phyloP scores from a whole-genome alignment of 352 stramenopile species.

The Globisporangium rhizosaccharum region DNA sequence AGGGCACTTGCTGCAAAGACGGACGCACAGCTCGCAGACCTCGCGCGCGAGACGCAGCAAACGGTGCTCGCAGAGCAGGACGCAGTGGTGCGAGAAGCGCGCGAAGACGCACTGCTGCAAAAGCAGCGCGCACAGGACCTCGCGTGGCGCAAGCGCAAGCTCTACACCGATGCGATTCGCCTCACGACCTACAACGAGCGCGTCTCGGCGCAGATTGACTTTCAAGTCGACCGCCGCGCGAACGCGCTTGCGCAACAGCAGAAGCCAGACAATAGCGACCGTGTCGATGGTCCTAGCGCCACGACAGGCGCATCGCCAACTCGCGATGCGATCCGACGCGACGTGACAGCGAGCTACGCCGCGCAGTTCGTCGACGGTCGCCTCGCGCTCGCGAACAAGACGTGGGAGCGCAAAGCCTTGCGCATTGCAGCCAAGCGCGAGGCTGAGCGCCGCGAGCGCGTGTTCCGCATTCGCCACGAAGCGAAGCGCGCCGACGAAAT shows the following conservation, averaged over 20 bases:
- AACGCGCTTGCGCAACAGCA: conserved; percentile 24
- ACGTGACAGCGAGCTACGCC: conserved; percentile 52
- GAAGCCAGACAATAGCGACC: not conserved
- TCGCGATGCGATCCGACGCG: conserved; percentile 16
- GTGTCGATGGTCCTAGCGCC: not conserved
- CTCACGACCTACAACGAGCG: conserved; percentile 65
- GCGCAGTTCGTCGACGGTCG: conserved; percentile 48
- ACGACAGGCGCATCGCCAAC: not conserved
- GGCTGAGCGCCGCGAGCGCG: conserved; percentile 37
- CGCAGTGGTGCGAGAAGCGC: conserved; percentile 20
- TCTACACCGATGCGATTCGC: conserved; percentile 50
- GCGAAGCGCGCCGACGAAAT: conserved; percentile 34
- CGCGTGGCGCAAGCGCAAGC: conserved; percentile 26
- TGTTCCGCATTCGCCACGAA: conserved; percentile 52
- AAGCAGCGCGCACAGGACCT: conserved; percentile 36
- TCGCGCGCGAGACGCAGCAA: conserved; percentile 39
- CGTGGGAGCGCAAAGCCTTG: conserved; percentile 61
- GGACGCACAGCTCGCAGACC: conserved; percentile 29
- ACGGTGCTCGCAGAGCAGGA: conserved; percentile 30
- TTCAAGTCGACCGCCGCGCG: conserved; percentile 44
- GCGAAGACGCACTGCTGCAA: conserved; percentile 30
- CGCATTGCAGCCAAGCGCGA: conserved; percentile 37
- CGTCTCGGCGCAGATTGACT: conserved; percentile 61
- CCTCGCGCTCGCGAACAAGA: conserved; percentile 58
- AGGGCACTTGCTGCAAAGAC: conserved; percentile 26